Evolutionary conservation across 768 basidiomycete species (phyloP), one percentile per base, ranked within the genome.

Genomic region (Boletellus emodensis): DNA sequence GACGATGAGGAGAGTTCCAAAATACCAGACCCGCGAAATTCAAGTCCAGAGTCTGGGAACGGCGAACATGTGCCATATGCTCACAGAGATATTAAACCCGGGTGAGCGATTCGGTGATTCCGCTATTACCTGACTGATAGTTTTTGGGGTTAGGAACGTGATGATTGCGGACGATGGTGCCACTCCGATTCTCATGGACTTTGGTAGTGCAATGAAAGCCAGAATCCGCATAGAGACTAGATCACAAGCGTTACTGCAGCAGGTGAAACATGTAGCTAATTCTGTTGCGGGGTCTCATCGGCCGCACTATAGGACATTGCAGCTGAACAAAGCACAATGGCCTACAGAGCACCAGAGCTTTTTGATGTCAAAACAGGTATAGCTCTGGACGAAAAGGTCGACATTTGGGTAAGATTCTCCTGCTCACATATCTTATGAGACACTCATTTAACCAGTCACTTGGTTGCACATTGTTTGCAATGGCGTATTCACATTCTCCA

Each of bases 261-360:
- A 98, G 75, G 88, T 87, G 49, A 45, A 71, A n/a, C 28, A 30
- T 24, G 33, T 28, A 39, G 28, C n/a, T 33, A 28, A 14, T 34
- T 58, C 3, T 49, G 20, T 18, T 33, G 12, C 22, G 11, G 28
- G 20, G 46, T 44, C 53, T 46, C 41, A 47, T 48, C 26, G 11
- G n/a, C 22, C 10, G n/a, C 40, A 28, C 24, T 52, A 17, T 51
- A 90, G 81, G 96, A 99, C 66, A 83, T 95, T 55, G 96, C 96
- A 3, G 93, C 92, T 15, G 96, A 99, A 68, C 94, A 95, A 68
- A 95, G 93, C 57, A 93, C 94, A 12, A 98, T 99, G 96, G 90
- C 96, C 0, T 99, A 95, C 61, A 85, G 96, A 17, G 94, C 96
- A 2, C 96, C 96, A 0, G 96, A 99, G 63, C 75, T 99, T 18